Base-by-base conservation (phyloP, 2,329 filamentous ascomycete genomes). In the Aspergillus ibericus region DNA sequence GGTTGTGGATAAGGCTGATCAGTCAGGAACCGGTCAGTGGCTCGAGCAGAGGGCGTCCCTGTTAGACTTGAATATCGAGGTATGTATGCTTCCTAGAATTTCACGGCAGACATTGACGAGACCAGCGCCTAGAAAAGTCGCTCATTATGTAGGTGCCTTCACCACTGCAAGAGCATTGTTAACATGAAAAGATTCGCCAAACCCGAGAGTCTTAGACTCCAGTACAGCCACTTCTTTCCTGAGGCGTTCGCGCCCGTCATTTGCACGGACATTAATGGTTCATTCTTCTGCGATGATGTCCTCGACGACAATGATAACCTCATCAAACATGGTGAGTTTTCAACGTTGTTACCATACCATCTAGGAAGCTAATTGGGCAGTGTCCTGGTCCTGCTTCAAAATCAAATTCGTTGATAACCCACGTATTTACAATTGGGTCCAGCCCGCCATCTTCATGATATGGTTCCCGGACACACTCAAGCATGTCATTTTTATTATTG, bases 331-430 rank as follows among this genome's bases (percentile, higher is more conserved):
- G 25, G 44, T 48, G 2, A 10, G 44, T 47, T 8, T 1, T 2
- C n/a, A n/a, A n/a, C n/a, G n/a, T n/a, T n/a, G n/a, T 0, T 20
- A 4, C 42, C 27, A 44, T 16, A 20, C 38, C 55, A 36, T 20
- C 25, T 36, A 44, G 53, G 20, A 49, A 10, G 10, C 35, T 29
- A 3, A 38, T 22, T 7, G 7, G 22, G 42, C 38, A 70, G 67
- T 59, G 34, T 63, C 67, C 6, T 70, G 67, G 66, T 55, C 57
- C 5, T 64, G 66, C 10, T 70, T 64, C 59, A 70, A 70, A 48
- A 56, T 70, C 32, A 70, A 70, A 34, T 32, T 56, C 5, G 62
- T 63, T 10, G 3, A 34, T 15, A 15, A 42, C 25, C 56, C 63
- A 4, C 20, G 10, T 1, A 7, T 49, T 1, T 70, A 70, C 29